phyloP scores from a whole-genome alignment of 2,329 filamentous ascomycete genomes.

The Meredithiella fracta region DNA sequence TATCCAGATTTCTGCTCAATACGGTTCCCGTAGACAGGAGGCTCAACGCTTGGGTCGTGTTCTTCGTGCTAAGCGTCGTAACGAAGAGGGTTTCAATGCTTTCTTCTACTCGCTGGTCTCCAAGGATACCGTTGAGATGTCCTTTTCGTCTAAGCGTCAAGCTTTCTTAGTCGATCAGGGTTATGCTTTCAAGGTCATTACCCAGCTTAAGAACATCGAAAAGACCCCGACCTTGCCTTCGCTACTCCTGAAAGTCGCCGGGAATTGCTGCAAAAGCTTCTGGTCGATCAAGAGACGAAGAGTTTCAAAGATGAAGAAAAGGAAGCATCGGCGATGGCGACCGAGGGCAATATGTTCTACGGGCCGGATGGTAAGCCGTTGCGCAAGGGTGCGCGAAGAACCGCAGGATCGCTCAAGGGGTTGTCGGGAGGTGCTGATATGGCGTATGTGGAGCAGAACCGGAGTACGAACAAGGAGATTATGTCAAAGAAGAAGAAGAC shows the following conservation, averaged over 20 bases:
- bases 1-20: slow-evolving; percentile 95
- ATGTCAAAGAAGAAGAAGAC: slow-evolving; percentile 27
- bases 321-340: slow-evolving; percentile 9
- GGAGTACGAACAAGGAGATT: slow-evolving; percentile 39
- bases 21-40: slow-evolving; percentile 90
- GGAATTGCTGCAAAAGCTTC: slow-evolving; percentile 74
- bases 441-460: slow-evolving; percentile 84
- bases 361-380: slow-evolving; percentile 15
- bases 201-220: slow-evolving; percentile 80
- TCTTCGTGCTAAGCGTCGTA: slow-evolving; percentile 81
- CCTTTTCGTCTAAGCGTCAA: slow-evolving; percentile 88
- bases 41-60: slow-evolving; percentile 88
- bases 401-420: slow-evolving; percentile 70
- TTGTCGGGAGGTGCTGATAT: slow-evolving; percentile 87
- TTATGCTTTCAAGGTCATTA: slow-evolving; percentile 98
- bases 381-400: slow-evolving; percentile 37
- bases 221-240: slow-evolving; percentile 68
- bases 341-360: slow-evolving; percentile 16
- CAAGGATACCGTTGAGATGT: slow-evolving; percentile 97
- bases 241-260: slow-evolving; percentile 62
- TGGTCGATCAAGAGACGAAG: slow-evolving; percentile 58
- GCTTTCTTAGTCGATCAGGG: slow-evolving; percentile 96
- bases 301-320: slow-evolving; percentile 15
- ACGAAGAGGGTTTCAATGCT: slow-evolving; percentile 96
- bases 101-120: slow-evolving; percentile 97